phyloP scores from a whole-genome alignment of 1,284 basidiomycete genomes.

The Malassezia nana region DNA sequence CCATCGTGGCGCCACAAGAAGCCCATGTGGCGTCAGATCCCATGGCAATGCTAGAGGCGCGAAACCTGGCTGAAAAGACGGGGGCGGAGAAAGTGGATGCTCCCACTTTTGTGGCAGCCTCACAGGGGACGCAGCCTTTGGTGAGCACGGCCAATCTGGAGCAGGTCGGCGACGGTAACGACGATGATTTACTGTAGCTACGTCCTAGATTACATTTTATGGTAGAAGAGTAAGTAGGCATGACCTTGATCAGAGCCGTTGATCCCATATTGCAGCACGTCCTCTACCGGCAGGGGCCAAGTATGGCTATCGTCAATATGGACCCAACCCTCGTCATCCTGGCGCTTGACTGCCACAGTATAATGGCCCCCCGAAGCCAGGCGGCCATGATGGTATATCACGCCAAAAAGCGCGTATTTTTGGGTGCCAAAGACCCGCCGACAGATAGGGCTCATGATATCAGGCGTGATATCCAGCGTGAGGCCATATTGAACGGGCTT shows the following conservation, averaged over 20 bases:
- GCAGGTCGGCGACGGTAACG: conserved; percentile 28
- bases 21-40: conserved; percentile 51
- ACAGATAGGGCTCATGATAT: conserved; percentile 27
- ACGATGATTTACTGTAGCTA: conserved; percentile 40
- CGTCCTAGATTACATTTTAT: not conserved
- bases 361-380: conserved; percentile 90
- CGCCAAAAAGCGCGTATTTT: conserved; percentile 77
- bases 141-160: conserved; percentile 22
- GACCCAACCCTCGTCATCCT: conserved; percentile 66
- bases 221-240: conserved; percentile 17
- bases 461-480: conserved; percentile 61
- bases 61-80: conserved; percentile 11
- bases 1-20: conserved; percentile 21
- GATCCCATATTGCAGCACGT: conserved; percentile 59
- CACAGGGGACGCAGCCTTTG: conserved; percentile 57
- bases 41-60: conserved; percentile 52
- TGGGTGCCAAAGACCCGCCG: conserved; percentile 50
- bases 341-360: conserved; percentile 79
- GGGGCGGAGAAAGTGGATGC: conserved; percentile 43
- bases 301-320: conserved; percentile 75
- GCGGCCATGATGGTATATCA: conserved; percentile 84
- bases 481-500: conserved; percentile 72
- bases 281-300: conserved; percentile 60
- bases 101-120: conserved; percentile 58
- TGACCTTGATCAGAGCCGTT: conserved; percentile 35